Conservation (phyloP, 306 rosid genomes). For the Quercus wislizeni region DNA sequence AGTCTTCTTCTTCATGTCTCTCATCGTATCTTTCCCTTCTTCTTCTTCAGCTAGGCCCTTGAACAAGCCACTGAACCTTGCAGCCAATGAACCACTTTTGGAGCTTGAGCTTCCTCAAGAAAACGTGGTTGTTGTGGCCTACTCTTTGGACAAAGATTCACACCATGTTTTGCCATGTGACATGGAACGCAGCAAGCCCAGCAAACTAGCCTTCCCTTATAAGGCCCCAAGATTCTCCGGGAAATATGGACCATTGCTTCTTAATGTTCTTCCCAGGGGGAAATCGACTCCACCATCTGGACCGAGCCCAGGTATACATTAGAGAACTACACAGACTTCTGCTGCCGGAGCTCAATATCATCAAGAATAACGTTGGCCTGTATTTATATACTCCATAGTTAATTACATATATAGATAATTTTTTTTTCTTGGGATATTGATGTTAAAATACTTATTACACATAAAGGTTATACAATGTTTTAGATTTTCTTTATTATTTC, state of each 20-base stretch:
- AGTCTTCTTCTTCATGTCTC: constrained; percentile 5
- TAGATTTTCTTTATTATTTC: background rate
- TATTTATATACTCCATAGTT: background rate
- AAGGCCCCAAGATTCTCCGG: constrained; percentile 12
- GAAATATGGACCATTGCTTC: constrained; percentile 34
- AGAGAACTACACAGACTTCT: background rate
- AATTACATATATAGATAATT: background rate
- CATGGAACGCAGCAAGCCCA: background rate
- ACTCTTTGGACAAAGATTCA: background rate
- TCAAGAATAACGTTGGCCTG: background rate
- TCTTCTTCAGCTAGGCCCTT: constrained; percentile 35
- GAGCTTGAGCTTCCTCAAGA: constrained; percentile 25
- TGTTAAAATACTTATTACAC: constrained; percentile 10
- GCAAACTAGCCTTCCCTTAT: background rate
- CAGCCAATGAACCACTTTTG: too few species aligned
- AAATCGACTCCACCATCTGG: constrained; percentile 39
- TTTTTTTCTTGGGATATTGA: background rate
- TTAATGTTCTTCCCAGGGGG: constrained; percentile 75
- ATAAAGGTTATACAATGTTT: background rate
- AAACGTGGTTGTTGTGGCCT: background rate
- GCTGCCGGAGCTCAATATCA: background rate
- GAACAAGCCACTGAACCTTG: background rate
- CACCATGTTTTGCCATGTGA: background rate
- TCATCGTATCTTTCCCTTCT: constrained; percentile 3
- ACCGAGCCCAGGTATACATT: constrained; percentile 49